phyloP scores from a whole-genome alignment of 164 flowering plant species.

The Sedum album region DNA sequence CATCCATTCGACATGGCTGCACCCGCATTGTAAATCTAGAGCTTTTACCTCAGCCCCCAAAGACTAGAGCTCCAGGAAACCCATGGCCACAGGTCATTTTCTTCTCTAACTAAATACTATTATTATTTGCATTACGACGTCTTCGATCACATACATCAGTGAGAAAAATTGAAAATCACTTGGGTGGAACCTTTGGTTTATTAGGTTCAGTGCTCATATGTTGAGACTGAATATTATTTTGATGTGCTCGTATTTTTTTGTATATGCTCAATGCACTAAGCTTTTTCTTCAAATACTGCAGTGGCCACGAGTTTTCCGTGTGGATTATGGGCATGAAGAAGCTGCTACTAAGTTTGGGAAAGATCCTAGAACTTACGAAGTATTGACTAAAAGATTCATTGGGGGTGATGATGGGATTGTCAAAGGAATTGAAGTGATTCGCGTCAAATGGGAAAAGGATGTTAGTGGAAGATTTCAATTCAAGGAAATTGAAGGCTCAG shows the following conservation, averaged over 20 bases:
- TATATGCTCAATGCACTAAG: too few relatives aligned
- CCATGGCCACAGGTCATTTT: slow-evolving; percentile 95
- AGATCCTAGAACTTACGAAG: slow-evolving; percentile 91
- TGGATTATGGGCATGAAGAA: slow-evolving; percentile 98
- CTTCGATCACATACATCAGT: neutral
- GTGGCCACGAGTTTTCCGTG: slow-evolving; percentile 99
- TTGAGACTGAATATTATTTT: too few relatives aligned
- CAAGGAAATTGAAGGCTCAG: slow-evolving; percentile 81
- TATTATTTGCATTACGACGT: neutral
- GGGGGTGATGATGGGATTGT: slow-evolving; percentile 80
- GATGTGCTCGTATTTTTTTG: too few relatives aligned
- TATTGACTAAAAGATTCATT: slow-evolving; percentile 77
- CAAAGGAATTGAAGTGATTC: slow-evolving; percentile 79
- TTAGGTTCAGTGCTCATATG: neutral
- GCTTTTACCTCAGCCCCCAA: slow-evolving; percentile 87
- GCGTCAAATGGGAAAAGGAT: slow-evolving; percentile 91
- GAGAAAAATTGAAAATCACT: neutral
- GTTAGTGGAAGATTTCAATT: slow-evolving; percentile 72
- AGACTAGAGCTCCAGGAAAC: slow-evolving; percentile 77
- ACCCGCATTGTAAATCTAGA: slow-evolving; percentile 67
- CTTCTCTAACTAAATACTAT: neutral
- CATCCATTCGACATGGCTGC: slow-evolving; percentile 94
- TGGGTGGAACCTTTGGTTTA: neutral
- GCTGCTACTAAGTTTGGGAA: slow-evolving; percentile 86
- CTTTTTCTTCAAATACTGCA: slow-evolving; percentile 20